phyloP scores from a whole-genome alignment of 2,329 filamentous ascomycete genomes.

The Cercospora sp. region DNA sequence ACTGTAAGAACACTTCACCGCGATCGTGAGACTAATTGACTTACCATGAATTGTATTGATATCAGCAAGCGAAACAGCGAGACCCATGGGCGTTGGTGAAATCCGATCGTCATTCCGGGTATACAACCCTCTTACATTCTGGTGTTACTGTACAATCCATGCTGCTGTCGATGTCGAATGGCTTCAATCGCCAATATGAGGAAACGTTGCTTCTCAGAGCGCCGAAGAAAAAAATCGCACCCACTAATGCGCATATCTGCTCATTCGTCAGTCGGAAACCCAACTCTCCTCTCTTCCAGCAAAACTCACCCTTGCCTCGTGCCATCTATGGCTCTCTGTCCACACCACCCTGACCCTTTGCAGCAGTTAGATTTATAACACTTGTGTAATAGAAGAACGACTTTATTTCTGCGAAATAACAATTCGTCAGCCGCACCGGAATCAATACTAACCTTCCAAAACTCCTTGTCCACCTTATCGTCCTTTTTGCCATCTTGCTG shows the following conservation, averaged over 20 bases:
- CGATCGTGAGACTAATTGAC: background rate
- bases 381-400: background rate
- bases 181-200: background rate
- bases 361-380: slow-evolving; percentile 2
- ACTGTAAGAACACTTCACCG: background rate
- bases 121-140: slow-evolving; percentile 7
- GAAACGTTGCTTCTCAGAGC: background rate
- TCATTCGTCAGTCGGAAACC: background rate
- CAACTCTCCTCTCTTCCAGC: background rate
- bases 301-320: background rate
- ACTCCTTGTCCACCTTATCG: slow-evolving; percentile 9
- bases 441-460: slow-evolving; percentile 13
- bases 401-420: background rate
- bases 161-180: slow-evolving; percentile 10
- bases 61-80: background rate
- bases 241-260: background rate
- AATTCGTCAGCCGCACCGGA: slow-evolving; percentile 2
- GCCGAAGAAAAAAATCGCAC: background rate
- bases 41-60: background rate
- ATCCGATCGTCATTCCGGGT: background rate
- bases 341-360: background rate
- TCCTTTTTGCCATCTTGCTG: slow-evolving; percentile 24
- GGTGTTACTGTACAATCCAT: slow-evolving; percentile 7
- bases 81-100: background rate
- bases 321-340: background rate